Percentiles rank a stretch among this genome's conserved stretches.
phyloP scores from a whole-genome alignment of 805 yeast genomes.

The Ogataea trehalophila region DNA sequence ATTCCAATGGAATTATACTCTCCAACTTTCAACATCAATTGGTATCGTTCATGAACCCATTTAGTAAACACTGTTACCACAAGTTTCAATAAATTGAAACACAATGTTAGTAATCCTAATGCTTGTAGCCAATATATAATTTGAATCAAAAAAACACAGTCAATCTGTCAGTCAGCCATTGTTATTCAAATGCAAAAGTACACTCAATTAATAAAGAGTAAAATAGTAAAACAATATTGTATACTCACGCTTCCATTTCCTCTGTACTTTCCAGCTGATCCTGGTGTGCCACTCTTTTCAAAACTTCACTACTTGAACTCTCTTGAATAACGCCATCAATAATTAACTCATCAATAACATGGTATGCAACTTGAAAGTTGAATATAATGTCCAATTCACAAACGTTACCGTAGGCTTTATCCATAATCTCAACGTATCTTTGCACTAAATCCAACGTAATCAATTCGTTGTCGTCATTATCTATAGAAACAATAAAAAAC shows the following conservation, averaged over 20 bases:
- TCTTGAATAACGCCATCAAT: slow-evolving; percentile 88
- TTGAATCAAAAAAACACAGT: too few relatives aligned
- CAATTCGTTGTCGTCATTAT: slow-evolving; percentile 79
- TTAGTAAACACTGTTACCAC: too few relatives aligned
- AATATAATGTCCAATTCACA: slow-evolving; percentile 96
- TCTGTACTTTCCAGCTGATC: slow-evolving; percentile 65
- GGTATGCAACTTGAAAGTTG: slow-evolving; percentile 91
- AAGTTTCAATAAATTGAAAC: too few relatives aligned
- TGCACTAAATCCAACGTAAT: slow-evolving; percentile 83
- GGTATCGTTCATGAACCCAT: too few relatives aligned
- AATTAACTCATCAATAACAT: slow-evolving; percentile 82
- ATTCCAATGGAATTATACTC: too few relatives aligned
- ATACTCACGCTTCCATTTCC: slow-evolving; percentile 18
- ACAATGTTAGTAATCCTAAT: too few relatives aligned
- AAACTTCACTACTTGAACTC: slow-evolving; percentile 71
- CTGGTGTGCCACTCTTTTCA: slow-evolving; percentile 73
- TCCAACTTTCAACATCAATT: too few relatives aligned
- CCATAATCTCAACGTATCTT: slow-evolving; percentile 95
- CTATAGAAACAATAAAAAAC: slow-evolving; percentile 85
- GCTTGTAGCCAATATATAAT: too few relatives aligned
- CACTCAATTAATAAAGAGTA: too few relatives aligned
- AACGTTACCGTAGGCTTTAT: slow-evolving; percentile 89
- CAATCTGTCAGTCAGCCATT: too few relatives aligned
- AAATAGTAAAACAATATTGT: neutral
- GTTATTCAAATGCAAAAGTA: too few relatives aligned